Conservation (phyloP, 2,329 filamentous ascomycete genomes). For the Whalleya microplaca region DNA sequence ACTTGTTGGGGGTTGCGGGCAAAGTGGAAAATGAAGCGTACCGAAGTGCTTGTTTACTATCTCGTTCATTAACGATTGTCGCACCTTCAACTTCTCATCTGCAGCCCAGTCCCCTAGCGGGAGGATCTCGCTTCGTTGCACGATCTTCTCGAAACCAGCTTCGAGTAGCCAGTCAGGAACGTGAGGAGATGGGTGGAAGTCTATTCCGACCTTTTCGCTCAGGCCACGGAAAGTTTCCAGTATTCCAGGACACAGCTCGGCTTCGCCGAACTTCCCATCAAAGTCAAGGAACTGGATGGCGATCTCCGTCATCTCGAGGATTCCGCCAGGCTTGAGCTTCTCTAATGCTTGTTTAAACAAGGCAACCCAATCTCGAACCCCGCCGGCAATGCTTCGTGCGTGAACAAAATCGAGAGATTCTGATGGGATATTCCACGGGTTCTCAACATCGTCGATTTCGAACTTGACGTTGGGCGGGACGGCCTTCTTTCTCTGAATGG, state of each 20-base stretch:
- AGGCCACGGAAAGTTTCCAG: slow-evolving; percentile 37
- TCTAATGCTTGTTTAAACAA: slow-evolving; percentile 42
- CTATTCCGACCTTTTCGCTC: slow-evolving; percentile 37
- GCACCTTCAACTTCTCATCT: slow-evolving; percentile 43
- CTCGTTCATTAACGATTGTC: slow-evolving; percentile 41
- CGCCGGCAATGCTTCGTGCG: slow-evolving; percentile 48
- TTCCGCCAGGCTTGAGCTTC: slow-evolving; percentile 48
- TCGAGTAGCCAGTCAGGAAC: slow-evolving; percentile 40
- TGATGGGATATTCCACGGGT: slow-evolving; percentile 43
- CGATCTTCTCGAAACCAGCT: slow-evolving; percentile 45
- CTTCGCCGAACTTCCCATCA: slow-evolving; percentile 38
- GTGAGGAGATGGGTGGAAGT: slow-evolving; percentile 45
- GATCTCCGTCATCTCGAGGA: slow-evolving; percentile 50
- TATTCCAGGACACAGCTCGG: slow-evolving; percentile 40
- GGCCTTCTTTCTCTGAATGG: slow-evolving; percentile 43
- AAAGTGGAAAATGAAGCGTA: slow-evolving; percentile 25
- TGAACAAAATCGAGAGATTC: slow-evolving; percentile 47
- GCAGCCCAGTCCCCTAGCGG: slow-evolving; percentile 45
- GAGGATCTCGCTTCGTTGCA: slow-evolving; percentile 46
- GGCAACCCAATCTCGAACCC: slow-evolving; percentile 46
- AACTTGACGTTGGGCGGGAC: slow-evolving; percentile 65
- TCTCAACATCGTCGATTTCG: slow-evolving; percentile 60
- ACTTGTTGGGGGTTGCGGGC: neutral
- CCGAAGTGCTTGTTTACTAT: slow-evolving; percentile 41
- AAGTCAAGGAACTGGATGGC: slow-evolving; percentile 46